Evolutionary conservation across 2,329 filamentous ascomycete species (phyloP), one percentile per base, ranked within the genome.

Genomic region (Paradendryphiella salina): DNA sequence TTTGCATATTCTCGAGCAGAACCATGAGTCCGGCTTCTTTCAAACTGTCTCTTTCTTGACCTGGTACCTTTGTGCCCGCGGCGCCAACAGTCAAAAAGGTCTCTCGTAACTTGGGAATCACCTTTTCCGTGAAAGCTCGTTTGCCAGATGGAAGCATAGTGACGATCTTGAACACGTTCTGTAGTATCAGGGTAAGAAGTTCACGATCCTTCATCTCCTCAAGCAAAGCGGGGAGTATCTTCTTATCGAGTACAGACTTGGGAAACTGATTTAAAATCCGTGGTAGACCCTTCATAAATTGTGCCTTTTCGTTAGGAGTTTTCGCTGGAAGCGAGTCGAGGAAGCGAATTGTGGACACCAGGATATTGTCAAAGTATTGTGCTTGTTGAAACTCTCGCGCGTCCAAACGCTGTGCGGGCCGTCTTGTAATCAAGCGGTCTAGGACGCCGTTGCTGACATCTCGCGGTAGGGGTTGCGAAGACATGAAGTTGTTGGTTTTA

Each of bases 281-380:
- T 60, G 87, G 86, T 8, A 99, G 78, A 0, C 94, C 94, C 46
- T 90, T 85, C 82, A 99, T 84, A 70, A 99, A 99, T 50, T 91
- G 87, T 5, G 87, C 82, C 71, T 99, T 99, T 68, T 99, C 94
- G 56, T 85, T 89, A 0, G 89, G 82, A 1, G 91, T 96, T 76
- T 99, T 99, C 28, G 90, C 89, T 0, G 94, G 93, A 52, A 99
- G 84, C 0, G 86, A 83, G 64, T 99, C 94, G 20, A 99, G 78
- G 67, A 99, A 99, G 10, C 94, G 89, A 56, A 99, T 96, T 0
- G 94, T 96, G 0, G 92, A 96, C 17, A 99, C 90, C 4, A 99
- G 80, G 37, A 97, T 89, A 66, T 97, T 99, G 74, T 99, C 91
- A 70, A 99, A 99, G 70, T 95, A 99, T 60, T 90, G 86, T 66